phyloP scores from a whole-genome alignment of 306 rosid species.

The Mimosa pudica region DNA sequence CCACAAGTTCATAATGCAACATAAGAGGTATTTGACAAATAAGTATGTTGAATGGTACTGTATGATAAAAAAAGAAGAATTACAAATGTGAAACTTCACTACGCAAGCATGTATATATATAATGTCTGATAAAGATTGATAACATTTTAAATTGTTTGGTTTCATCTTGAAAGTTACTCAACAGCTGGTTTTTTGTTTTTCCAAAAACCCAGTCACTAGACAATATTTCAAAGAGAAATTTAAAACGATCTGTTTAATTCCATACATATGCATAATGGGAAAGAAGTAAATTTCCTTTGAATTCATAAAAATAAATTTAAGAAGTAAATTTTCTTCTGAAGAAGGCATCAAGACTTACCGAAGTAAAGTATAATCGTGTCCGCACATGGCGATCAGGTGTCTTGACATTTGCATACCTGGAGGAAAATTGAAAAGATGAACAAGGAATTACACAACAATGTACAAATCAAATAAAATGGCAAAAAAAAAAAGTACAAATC shows the following conservation, averaged over 20 bases:
- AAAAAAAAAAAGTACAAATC: neutral
- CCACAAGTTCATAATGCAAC: slow-evolving; percentile 1
- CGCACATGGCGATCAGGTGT: slow-evolving; percentile 96
- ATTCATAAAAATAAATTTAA: neutral
- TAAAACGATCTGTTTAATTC: neutral
- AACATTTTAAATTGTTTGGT: neutral
- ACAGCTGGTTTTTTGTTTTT: neutral
- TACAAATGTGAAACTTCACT: neutral
- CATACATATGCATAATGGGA: neutral
- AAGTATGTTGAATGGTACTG: neutral
- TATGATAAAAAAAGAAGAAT: neutral
- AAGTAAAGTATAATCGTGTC: slow-evolving; percentile 92
- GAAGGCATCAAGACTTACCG: slow-evolving; percentile 58
- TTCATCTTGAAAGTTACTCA: slow-evolving; percentile 10
- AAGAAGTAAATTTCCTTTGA: neutral
- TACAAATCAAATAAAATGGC: neutral
- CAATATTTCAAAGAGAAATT: neutral
- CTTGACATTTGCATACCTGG: slow-evolving; percentile 95
- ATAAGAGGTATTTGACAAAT: neutral
- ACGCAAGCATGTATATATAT: slow-evolving; percentile 1
- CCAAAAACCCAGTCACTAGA: neutral
- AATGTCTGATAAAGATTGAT: neutral
- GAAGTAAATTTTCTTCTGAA: neutral
- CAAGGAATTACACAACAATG: slow-evolving; percentile 17
- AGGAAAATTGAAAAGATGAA: slow-evolving; percentile 25